These are phyloP conservation scores for Aspergillus ibericus DNA, from an alignment of 2,329 filamentous ascomycete genomes.

Conservation along the genomic window DNA sequence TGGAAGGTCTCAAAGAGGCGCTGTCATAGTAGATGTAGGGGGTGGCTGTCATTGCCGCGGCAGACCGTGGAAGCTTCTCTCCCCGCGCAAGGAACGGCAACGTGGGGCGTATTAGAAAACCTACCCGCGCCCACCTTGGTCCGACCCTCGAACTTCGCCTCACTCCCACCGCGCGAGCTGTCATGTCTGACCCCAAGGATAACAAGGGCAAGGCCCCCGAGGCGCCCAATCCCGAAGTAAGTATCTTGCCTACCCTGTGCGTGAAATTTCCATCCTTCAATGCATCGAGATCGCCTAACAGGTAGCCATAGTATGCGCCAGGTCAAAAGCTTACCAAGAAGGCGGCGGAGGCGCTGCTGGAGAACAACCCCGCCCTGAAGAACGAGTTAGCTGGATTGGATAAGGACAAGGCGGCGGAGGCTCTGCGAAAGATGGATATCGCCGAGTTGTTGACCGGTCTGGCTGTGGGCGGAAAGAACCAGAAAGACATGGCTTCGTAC, in stretches of 20 bases:
- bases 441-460: constrained; percentile 52
- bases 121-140: constrained; percentile 21
- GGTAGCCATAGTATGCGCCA: constrained; percentile 27
- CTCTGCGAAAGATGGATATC: constrained; percentile 52
- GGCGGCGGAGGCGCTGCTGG: constrained; percentile 43
- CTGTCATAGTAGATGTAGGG: neutral
- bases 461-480: constrained; percentile 79
- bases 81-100: constrained; percentile 15
- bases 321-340: constrained; percentile 38
- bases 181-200: constrained; percentile 38
- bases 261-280: neutral
- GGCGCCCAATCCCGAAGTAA: constrained; percentile 18
- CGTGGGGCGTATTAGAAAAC: constrained; percentile 32
- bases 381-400: constrained; percentile 71
- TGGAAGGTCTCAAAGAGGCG: neutral
- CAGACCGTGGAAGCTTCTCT: neutral
- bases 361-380: constrained; percentile 63
- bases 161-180: constrained; percentile 11
- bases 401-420: constrained; percentile 56
- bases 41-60: neutral
- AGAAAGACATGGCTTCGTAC: constrained; percentile 94
- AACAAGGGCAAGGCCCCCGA: constrained; percentile 35
- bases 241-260: neutral
- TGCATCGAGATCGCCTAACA: constrained; percentile 7
- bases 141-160: constrained; percentile 11